These are phyloP conservation scores for Tulasnella sp. DNA, from an alignment of 768 basidiomycete species.

Conservation along the genomic window DNA sequence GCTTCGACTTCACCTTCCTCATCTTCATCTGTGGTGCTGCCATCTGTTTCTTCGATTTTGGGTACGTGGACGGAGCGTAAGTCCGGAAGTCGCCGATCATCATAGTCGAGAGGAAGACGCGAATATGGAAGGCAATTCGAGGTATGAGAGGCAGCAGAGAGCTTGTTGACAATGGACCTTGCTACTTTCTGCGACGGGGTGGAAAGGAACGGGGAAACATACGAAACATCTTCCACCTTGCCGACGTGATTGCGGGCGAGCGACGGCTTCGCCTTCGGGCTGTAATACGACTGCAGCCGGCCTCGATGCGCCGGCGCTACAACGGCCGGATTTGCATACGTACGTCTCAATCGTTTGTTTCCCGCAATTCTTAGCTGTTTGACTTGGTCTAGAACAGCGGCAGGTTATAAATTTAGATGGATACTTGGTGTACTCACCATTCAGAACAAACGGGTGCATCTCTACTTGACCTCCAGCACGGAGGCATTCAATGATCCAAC, in stretches of 20 bases:
- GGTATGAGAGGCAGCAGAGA: too few relatives aligned
- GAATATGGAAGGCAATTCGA: too few relatives aligned
- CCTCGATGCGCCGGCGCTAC: not conserved
- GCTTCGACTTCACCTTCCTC: constrained; percentile 24
- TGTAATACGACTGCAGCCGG: too few relatives aligned
- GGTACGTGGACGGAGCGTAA: too few relatives aligned
- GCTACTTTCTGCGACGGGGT: too few relatives aligned
- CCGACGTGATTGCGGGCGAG: too few relatives aligned
- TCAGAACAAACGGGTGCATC: not conserved
- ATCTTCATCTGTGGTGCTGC: constrained; percentile 25
- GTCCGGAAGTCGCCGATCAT: too few relatives aligned
- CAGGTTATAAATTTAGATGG: not conserved
- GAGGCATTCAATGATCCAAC: not conserved
- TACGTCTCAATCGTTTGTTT: not conserved
- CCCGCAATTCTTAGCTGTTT: not conserved
- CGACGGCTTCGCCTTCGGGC: too few relatives aligned
- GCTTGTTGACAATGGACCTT: too few relatives aligned
- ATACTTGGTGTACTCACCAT: not conserved
- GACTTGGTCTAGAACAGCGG: not conserved
- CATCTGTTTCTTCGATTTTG: constrained; percentile 23
- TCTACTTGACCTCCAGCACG: not conserved
- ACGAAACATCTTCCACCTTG: too few relatives aligned
- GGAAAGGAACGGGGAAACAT: too few relatives aligned
- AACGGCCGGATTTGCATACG: not conserved
- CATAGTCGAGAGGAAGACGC: too few relatives aligned